phyloP scores from a whole-genome alignment of 257 asterid genomes.

The Jaltomata sinuosa region DNA sequence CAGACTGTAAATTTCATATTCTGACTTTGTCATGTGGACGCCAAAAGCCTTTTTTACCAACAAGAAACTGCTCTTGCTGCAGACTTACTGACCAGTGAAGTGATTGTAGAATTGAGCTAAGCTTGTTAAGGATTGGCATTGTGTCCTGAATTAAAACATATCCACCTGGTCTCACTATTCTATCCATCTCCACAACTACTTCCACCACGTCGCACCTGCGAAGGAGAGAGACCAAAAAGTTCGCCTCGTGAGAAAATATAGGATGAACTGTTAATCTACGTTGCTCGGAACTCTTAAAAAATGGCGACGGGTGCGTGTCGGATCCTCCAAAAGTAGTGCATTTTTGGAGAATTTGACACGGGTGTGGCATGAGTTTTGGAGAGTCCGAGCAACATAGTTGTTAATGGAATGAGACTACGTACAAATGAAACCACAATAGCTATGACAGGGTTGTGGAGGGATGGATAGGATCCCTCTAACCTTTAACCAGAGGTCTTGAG shows the following conservation, averaged over 20 bases:
- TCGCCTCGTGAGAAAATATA: not conserved
- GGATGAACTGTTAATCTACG: not conserved
- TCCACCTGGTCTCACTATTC: conserved; percentile 63
- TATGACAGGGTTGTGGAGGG: not conserved
- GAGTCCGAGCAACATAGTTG: too few species aligned
- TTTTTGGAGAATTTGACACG: too few species aligned
- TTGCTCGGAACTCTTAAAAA: too few species aligned
- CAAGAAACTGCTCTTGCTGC: conserved; percentile 58
- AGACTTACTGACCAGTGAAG: conserved; percentile 51
- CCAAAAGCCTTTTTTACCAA: conserved; percentile 59
- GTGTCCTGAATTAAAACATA: conserved; percentile 53
- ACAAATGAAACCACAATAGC: not conserved
- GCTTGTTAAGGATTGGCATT: conserved; percentile 23
- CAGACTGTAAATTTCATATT: not conserved
- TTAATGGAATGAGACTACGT: too few species aligned
- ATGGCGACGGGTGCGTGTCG: too few species aligned
- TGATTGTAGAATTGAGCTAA: conserved; percentile 38
- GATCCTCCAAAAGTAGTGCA: too few species aligned
- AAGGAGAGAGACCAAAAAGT: not conserved
- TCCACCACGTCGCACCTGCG: conserved; percentile 55
- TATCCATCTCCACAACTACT: conserved; percentile 59
- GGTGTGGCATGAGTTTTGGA: too few species aligned
- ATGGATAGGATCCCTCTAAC: not conserved
- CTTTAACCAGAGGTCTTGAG: not conserved
- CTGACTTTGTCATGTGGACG: conserved; percentile 27